Conservation (phyloP, 805 yeast genomes). For the Ogataea henricii region DNA sequence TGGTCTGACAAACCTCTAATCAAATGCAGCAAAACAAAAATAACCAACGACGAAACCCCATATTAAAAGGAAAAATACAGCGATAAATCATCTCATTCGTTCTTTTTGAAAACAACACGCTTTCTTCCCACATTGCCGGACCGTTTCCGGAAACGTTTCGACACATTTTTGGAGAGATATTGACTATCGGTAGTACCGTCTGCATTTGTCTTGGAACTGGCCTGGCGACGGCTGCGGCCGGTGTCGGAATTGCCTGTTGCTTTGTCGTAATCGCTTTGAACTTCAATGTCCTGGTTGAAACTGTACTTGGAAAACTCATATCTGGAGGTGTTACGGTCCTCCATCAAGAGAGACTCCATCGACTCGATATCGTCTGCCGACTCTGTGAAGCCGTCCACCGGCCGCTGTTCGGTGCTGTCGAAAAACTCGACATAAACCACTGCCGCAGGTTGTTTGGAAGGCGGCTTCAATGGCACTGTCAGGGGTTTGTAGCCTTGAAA, state of each 20-base stretch:
- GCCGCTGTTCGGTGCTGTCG: conserved; percentile 31
- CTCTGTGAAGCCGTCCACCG: conserved; percentile 18
- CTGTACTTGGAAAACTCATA: conserved; percentile 29
- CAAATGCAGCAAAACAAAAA: conserved; percentile 1
- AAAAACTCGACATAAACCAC: conserved; percentile 37
- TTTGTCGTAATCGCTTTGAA: conserved; percentile 21
- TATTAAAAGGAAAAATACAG: not conserved
- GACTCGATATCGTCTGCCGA: conserved; percentile 10
- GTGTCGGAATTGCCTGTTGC: not conserved
- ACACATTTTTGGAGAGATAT: not conserved
- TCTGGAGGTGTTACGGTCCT: conserved; percentile 24
- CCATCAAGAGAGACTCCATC: conserved; percentile 6
- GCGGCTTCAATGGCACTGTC: conserved; percentile 35
- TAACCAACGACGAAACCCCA: not conserved
- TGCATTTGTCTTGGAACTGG: not conserved
- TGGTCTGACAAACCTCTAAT: not conserved
- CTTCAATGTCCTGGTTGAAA: conserved; percentile 23
- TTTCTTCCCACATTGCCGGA: conserved; percentile 20
- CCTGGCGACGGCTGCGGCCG: not conserved
- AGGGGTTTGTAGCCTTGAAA: conserved; percentile 40
- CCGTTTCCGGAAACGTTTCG: conserved; percentile 17
- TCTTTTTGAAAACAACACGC: conserved; percentile 21
- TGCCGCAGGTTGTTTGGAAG: conserved; percentile 27
- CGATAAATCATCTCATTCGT: not conserved
- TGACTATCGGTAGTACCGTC: not conserved